Evolutionary conservation across 2,329 filamentous ascomycete genomes (phyloP), one percentile per base, ranked within the genome.

Genomic region (Didymella arachidicola): DNA sequence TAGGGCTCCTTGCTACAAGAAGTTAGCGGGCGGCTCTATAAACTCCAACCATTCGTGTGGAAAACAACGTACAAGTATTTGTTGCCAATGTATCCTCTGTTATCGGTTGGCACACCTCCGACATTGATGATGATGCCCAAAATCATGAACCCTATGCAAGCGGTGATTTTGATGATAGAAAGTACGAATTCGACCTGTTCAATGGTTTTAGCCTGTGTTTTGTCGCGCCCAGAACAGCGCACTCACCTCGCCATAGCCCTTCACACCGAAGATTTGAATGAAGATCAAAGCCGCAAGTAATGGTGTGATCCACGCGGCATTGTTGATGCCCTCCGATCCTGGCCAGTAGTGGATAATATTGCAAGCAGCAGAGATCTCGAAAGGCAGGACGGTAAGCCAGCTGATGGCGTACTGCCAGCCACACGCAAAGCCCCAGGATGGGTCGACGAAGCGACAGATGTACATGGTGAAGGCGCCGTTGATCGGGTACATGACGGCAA

Each of bases 61-160:
- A n/a, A 36, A 8, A 25, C 25, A 11, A 47, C 74, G 56, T 81
- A 75, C 85, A 85, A 88, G 79, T 86, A 88, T 29, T 78, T 78
- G 29, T 80, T 83, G 7, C 87, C 86, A 26, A 89, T 82, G 66
- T 87, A 86, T 36, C 84, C 83, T 65, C 81, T 76, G 63, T 81
- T 65, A 57, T 84, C 76, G 0, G 78, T 80, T 3, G 87, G 86
- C 1, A 86, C 87, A 50, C 84, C 86, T 42, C 86, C 86, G 53
- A 78, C 80, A 71, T 86, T 81, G 67, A 88, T 82, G 55, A 87
- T 74, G 53, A 88, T 86, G 43, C 84, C 86, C 26, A 89, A 77
- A 63, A 90, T 81, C 71, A 89, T 89, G 72, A 89, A 89, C 5
- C 86, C 87, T 10, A 83, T 77, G 67, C 84, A 83, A 44, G 86